Evolutionary conservation across 768 basidiomycete genomes (phyloP).

Genomic region (Exsudoporus frostii): DNA sequence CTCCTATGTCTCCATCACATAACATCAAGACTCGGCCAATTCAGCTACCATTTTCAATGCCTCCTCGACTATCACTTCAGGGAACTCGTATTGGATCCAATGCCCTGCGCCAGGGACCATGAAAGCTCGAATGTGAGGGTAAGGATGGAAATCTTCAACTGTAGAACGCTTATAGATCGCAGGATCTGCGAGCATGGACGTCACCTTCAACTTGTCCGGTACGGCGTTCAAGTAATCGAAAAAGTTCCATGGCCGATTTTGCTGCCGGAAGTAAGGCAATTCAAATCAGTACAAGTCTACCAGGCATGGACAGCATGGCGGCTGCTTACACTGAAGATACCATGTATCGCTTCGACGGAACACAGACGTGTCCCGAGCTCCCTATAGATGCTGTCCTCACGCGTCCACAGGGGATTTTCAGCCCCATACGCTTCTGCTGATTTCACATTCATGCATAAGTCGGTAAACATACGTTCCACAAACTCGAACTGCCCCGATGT

Average conservation of each 20-base stretch:
- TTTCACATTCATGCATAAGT: no score
- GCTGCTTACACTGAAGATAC: slow-evolving; percentile 4
- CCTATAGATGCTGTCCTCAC: slow-evolving; percentile 1
- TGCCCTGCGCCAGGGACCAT: slow-evolving; percentile 14
- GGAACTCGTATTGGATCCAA: slow-evolving; percentile 22
- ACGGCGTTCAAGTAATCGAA: not conserved
- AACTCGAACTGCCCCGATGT: no score
- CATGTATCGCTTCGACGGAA: slow-evolving; percentile 1
- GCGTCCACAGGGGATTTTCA: slow-evolving; percentile 18
- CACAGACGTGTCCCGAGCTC: slow-evolving; percentile 13
- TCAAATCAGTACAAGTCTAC: not conserved
- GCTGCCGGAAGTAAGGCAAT: slow-evolving; percentile 3
- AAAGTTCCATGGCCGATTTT: slow-evolving; percentile 20
- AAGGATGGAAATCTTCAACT: slow-evolving; percentile 11
- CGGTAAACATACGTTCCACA: no score
- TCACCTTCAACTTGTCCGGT: slow-evolving; percentile 11
- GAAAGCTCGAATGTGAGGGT: slow-evolving; percentile 9
- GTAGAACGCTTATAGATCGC: not conserved
- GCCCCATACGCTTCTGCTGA: not conserved
- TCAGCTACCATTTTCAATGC: not conserved
- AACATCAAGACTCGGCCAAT: no score
- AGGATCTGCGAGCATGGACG: slow-evolving; percentile 21
- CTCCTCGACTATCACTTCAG: slow-evolving; percentile 11
- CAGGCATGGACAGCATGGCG: not conserved
- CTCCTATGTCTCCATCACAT: no score